Conservation (phyloP, 768 basidiomycete species). For the Lactarius sp. region DNA sequence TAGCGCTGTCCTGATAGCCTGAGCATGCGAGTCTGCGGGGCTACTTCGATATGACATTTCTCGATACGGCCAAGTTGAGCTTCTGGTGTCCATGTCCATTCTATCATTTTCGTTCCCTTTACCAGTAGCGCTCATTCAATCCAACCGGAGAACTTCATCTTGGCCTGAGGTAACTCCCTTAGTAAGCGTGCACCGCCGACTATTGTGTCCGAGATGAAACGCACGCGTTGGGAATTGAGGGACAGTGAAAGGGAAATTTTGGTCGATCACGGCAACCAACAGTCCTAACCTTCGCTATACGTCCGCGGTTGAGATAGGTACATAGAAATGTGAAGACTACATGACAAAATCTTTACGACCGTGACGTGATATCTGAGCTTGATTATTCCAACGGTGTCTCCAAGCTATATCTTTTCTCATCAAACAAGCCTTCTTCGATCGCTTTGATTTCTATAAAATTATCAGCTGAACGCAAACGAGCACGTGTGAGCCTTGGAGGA, state of each 20-base stretch:
- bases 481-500: constrained; percentile 21
- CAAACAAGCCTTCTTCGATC: constrained; percentile 46
- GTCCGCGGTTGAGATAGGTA: constrained; percentile 1
- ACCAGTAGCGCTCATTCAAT: neutral
- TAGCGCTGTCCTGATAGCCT: too few relatives aligned
- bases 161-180: neutral
- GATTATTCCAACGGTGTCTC: constrained; percentile 9
- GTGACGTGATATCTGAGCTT: neutral
- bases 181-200: neutral
- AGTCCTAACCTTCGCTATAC: neutral
- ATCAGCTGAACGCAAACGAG: neutral
- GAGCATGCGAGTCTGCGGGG: too few relatives aligned
- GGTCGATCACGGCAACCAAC: neutral
- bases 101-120: neutral
- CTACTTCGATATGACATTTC: too few relatives aligned
- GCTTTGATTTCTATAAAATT: constrained; percentile 59
- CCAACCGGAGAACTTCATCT: neutral
- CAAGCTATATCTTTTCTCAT: constrained; percentile 30
- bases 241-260: neutral
- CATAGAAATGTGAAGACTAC: neutral
- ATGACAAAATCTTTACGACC: neutral
- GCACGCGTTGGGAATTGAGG: too few relatives aligned
- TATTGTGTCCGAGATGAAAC: neutral
- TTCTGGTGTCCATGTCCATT: too few relatives aligned
- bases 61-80: neutral